Conservation (phyloP, 2,329 filamentous ascomycete genomes). For the Dryadomyces quercus-mongolicae region DNA sequence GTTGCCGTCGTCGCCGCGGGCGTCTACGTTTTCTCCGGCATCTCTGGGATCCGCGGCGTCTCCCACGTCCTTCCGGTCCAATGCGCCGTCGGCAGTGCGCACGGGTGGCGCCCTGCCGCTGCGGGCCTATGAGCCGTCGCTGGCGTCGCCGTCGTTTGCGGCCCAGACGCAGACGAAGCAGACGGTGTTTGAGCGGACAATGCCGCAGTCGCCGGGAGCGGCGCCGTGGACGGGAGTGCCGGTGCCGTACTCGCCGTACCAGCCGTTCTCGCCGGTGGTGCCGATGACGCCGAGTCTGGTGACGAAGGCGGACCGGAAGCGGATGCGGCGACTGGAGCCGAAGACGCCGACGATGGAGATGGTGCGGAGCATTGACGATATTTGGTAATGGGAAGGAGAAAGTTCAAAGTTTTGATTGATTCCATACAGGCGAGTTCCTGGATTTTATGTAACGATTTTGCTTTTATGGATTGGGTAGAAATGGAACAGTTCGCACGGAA, state of each 20-base stretch:
- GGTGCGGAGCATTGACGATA: conserved; percentile 49
- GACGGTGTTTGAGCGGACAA: conserved; percentile 49
- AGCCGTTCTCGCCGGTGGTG: conserved; percentile 64
- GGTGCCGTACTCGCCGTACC: conserved; percentile 66
- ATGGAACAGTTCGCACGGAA: no score
- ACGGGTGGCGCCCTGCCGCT: conserved; percentile 46
- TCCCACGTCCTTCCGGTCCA: no score
- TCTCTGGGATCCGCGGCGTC: background rate
- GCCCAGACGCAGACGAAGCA: conserved; percentile 38
- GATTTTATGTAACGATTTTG: background rate
- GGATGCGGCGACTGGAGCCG: conserved; percentile 50
- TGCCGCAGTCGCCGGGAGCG: conserved; percentile 41
- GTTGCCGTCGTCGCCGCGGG: conserved; percentile 15
- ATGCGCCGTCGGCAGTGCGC: conserved; percentile 41
- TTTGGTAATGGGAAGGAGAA: conserved; percentile 39
- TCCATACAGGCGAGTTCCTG: background rate
- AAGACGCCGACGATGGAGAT: conserved; percentile 51
- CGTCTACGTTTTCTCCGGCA: conserved; percentile 4
- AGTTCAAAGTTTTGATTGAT: background rate
- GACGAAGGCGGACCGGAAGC: conserved; percentile 57
- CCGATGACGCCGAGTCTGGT: conserved; percentile 68
- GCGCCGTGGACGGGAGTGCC: conserved; percentile 51
- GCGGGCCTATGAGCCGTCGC: conserved; percentile 47
- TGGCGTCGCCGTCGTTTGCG: conserved; percentile 35
- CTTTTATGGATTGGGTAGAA: background rate